Evolutionary conservation across 805 yeast genomes (phyloP), one percentile per base, ranked within the genome.

Genomic region (Ogataea neopini): DNA sequence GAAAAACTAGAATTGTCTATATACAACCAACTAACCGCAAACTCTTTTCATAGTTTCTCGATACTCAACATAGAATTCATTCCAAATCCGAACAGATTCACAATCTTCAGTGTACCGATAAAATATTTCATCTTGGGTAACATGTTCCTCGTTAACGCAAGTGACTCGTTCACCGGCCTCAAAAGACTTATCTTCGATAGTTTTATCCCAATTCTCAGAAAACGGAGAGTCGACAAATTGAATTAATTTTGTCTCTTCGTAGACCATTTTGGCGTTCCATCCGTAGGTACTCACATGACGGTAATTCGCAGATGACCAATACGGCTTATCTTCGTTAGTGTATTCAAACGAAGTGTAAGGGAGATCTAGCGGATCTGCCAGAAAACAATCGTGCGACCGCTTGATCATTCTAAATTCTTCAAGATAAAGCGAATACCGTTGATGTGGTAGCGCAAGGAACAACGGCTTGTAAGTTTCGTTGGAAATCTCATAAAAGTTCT

Each of bases 221-320:
- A 83, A 62, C 5, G 89, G 89, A 29, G 75, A 73, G 58, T 84
- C 90, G 3, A 85, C 78, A 61, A 79, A 84, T 60, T 84, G 90
- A 23, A 82, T 60, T 45, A 80, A 68, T 56, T 74, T 52, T 4
- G 75, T 62, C 9, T 67, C 60, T 6, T 57, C 50, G 6, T 66
- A 49, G 11, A 63, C 56, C 18, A 57, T 32, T 5, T 38, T 25
- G 2, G 74, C 57, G 23, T 64, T 51, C 80, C 80, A 74, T 4
- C 66, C 64, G 40, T 60, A 65, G 2, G 47, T 26, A 32, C 41
- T 34, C 32, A 48, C 22, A 23, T 42, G 26, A 20, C 29, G 34
- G 17, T 25, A 14, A 15, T 41, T 43, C 14, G 23, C 11, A 22
- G 40, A 39, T 2, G 58, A 35, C 49, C 61, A 50, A 43, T 61